Percentiles rank a stretch among this genome's conserved stretches.
phyloP scores from a whole-genome alignment of 805 yeast species.

The Brettanomyces anomalus region DNA sequence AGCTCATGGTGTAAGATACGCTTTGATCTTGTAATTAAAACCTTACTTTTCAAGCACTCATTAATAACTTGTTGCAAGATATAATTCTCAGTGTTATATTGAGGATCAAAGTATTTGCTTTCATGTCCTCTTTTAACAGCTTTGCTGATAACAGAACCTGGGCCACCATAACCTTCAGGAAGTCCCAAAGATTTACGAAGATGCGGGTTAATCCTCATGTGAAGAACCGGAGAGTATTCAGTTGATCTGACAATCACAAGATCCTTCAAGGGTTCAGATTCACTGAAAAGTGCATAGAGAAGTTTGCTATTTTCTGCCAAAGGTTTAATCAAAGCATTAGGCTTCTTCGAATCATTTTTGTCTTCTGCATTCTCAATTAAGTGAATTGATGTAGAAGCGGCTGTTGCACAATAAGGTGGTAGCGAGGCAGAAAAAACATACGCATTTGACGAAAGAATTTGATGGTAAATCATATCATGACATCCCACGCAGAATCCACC shows the following conservation, averaged over 20 bases:
- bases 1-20: slow-evolving; percentile 71
- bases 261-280: slow-evolving; percentile 27
- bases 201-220: slow-evolving; percentile 46
- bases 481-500: slow-evolving; percentile 95
- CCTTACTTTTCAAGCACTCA: slow-evolving; percentile 38
- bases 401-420: slow-evolving; percentile 82
- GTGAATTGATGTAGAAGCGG: slow-evolving; percentile 40
- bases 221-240: slow-evolving; percentile 57
- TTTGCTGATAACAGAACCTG: slow-evolving; percentile 28
- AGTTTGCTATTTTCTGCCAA: slow-evolving; percentile 33
- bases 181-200: slow-evolving; percentile 35
- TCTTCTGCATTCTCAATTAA: slow-evolving; percentile 32
- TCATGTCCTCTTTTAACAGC: slow-evolving; percentile 38
- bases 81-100: slow-evolving; percentile 44
- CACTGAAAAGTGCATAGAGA: slow-evolving; percentile 33
- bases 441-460: slow-evolving; percentile 81
- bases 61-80: slow-evolving; percentile 63
- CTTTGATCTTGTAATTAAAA: slow-evolving; percentile 46
- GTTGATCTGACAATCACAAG: slow-evolving; percentile 46
- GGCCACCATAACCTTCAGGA: slow-evolving; percentile 43
- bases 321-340: slow-evolving; percentile 26
- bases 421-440: slow-evolving; percentile 91
- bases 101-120: slow-evolving; percentile 31
- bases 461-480: slow-evolving; percentile 77
- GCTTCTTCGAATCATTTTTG: slow-evolving; percentile 21